Percentiles rank a stretch among this genome's conserved stretches.
Conservation (phyloP, 1,284 basidiomycete species). For the Apiotrichum veenhuisii region DNA sequence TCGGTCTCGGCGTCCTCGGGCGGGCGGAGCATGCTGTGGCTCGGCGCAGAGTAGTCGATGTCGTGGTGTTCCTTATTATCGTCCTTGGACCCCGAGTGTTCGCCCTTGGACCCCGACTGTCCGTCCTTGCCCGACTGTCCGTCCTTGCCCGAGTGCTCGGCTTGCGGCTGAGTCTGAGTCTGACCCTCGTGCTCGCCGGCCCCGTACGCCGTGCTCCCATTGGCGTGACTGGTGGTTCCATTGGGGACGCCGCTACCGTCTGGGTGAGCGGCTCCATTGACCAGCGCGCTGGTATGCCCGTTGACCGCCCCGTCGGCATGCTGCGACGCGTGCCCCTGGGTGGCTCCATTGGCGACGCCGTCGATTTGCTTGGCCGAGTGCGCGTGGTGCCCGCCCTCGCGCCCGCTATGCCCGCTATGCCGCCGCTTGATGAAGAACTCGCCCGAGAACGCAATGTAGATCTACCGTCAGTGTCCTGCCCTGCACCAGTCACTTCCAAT, state of each 20-base stretch:
- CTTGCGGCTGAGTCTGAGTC: too few relatives aligned
- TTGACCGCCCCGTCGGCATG: too few relatives aligned
- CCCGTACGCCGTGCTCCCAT: too few relatives aligned
- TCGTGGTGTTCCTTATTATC: slow-evolving; percentile 21
- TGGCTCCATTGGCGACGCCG: not conserved
- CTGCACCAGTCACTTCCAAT: not conserved
- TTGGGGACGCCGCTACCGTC: too few relatives aligned
- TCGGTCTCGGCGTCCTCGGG: slow-evolving; percentile 34
- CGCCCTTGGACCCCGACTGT: too few relatives aligned
- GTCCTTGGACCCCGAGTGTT: not conserved
- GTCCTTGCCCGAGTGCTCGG: too few relatives aligned
- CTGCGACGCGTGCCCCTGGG: not conserved
- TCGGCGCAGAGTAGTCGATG: slow-evolving; percentile 29
- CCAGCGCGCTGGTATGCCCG: not conserved
- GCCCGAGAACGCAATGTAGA: slow-evolving; percentile 43
- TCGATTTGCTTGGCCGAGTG: not conserved
- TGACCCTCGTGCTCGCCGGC: too few relatives aligned
- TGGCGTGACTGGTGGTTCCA: too few relatives aligned
- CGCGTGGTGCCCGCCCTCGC: slow-evolving; percentile 1
- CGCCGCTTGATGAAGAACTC: slow-evolving; percentile 31
- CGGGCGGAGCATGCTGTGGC: not conserved
- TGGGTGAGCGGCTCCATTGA: too few relatives aligned
- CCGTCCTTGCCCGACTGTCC: too few relatives aligned
- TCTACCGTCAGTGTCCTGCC: slow-evolving; percentile 17
- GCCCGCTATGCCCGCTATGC: not conserved